A percentile compares a stretch with the other conserved stretches of the same genome.
Evolutionary conservation across 169 alveolate species (phyloP).

Genomic region (Eimeria falciformis): DNA sequence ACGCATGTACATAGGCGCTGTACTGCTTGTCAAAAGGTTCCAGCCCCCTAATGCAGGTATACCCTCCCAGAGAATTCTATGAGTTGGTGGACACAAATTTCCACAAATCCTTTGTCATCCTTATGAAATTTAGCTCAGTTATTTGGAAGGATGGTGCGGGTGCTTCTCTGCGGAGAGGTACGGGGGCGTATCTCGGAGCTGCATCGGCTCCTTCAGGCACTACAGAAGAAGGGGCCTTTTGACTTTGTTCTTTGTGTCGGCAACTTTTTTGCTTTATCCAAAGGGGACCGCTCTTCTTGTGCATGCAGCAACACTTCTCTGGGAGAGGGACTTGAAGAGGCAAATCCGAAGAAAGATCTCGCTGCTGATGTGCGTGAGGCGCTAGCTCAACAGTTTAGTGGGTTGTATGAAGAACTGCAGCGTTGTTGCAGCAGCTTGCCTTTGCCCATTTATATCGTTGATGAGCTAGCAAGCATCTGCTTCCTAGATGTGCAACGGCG

Average conservation of each 20-base stretch:
- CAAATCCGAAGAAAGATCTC: not conserved
- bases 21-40: no score
- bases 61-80: no score
- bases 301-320: slow-evolving; percentile 10
- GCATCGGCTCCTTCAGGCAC: slow-evolving; percentile 29
- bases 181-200: slow-evolving; percentile 54
- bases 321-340: no score
- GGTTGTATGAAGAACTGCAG: not conserved
- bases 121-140: no score
- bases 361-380: slow-evolving; percentile 8
- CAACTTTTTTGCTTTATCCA: slow-evolving; percentile 22
- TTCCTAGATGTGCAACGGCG: not conserved
- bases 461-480: slow-evolving; percentile 27
- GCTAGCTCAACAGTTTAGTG: not conserved
- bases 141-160: slow-evolving; percentile 56
- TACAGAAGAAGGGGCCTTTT: slow-evolving; percentile 71
- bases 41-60: no score
- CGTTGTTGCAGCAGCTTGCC: slow-evolving; percentile 7
- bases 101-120: no score
- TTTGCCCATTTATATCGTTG: slow-evolving; percentile 39
- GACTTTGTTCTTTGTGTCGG: slow-evolving; percentile 57
- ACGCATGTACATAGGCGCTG: no score
- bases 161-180: slow-evolving; percentile 59
- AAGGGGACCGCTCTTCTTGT: not conserved
- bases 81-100: no score